Evolutionary conservation across 257 asterid species (phyloP).

Genomic region (Solanum lycopersicoides): DNA sequence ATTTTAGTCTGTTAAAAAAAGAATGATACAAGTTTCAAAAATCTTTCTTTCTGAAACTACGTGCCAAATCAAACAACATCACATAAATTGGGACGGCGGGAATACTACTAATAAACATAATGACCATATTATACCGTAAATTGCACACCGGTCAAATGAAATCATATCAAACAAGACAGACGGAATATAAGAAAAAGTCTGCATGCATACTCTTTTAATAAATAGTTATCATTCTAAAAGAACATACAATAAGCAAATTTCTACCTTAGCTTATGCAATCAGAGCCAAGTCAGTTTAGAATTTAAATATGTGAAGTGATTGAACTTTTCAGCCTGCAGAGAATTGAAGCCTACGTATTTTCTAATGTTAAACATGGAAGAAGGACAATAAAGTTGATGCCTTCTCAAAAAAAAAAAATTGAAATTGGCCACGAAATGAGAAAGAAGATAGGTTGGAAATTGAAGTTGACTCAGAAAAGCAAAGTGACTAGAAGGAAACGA

Average conservation of each 20-base stretch:
- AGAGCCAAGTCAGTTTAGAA: neutral
- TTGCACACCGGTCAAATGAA: neutral
- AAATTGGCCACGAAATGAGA: neutral
- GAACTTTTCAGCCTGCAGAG: neutral
- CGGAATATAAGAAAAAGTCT: neutral
- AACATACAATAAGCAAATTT: neutral
- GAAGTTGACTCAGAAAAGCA: neutral
- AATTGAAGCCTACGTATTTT: neutral
- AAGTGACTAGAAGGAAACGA: neutral
- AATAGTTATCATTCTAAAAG: neutral
- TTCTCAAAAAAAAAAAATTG: neutral
- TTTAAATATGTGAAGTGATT: neutral
- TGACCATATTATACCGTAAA: neutral
- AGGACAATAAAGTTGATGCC: neutral
- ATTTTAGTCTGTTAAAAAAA: neutral
- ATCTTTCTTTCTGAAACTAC: neutral
- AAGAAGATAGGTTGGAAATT: neutral
- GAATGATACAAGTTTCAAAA: neutral
- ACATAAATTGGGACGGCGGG: neutral
- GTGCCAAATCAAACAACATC: neutral
- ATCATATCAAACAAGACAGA: neutral
- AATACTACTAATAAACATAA: neutral
- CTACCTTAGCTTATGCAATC: neutral
- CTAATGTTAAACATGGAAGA: neutral
- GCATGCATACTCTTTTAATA: neutral